Conservation (phyloP, 352 stramenopile species). For the Phytophthora syringae region DNA sequence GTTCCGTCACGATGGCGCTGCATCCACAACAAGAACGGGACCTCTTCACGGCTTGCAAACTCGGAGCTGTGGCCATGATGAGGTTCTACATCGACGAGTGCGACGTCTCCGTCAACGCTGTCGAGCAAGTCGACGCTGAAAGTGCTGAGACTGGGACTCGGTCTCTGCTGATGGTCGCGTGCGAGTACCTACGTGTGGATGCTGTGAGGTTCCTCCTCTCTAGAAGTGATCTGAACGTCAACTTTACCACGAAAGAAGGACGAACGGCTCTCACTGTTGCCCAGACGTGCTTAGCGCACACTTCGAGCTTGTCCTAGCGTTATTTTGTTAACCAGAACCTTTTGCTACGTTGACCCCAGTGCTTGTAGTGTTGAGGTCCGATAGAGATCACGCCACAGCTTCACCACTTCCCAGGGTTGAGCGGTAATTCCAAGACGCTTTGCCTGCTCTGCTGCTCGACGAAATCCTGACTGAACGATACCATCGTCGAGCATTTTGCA, state of each 20-base stretch:
- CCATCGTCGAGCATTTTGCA: slow-evolving; percentile 42
- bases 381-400: slow-evolving; percentile 68
- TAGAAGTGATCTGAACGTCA: slow-evolving; percentile 28
- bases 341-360: slow-evolving; percentile 10
- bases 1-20: slow-evolving; percentile 19
- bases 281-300: slow-evolving; percentile 8
- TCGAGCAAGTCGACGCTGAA: slow-evolving; percentile 16
- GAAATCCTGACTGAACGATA: slow-evolving; percentile 40
- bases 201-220: slow-evolving; percentile 35
- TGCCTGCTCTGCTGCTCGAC: slow-evolving; percentile 51
- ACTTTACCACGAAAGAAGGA: slow-evolving; percentile 17
- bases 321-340: slow-evolving; percentile 6
- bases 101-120: slow-evolving; percentile 41
- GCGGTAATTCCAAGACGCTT: slow-evolving; percentile 40
- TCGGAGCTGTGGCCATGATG: slow-evolving; percentile 30
- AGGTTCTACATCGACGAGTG: slow-evolving; percentile 51
- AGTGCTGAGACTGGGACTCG: not conserved
- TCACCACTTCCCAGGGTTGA: slow-evolving; percentile 55
- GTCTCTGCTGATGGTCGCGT: slow-evolving; percentile 46
- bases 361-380: slow-evolving; percentile 50
- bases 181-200: slow-evolving; percentile 15
- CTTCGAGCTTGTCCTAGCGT: slow-evolving; percentile 5
- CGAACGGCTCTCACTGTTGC: slow-evolving; percentile 24
- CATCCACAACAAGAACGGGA: slow-evolving; percentile 47
- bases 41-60: slow-evolving; percentile 34